Evolutionary conservation across 2,329 filamentous ascomycete species (phyloP).

Genomic region (Phoma sp.): DNA sequence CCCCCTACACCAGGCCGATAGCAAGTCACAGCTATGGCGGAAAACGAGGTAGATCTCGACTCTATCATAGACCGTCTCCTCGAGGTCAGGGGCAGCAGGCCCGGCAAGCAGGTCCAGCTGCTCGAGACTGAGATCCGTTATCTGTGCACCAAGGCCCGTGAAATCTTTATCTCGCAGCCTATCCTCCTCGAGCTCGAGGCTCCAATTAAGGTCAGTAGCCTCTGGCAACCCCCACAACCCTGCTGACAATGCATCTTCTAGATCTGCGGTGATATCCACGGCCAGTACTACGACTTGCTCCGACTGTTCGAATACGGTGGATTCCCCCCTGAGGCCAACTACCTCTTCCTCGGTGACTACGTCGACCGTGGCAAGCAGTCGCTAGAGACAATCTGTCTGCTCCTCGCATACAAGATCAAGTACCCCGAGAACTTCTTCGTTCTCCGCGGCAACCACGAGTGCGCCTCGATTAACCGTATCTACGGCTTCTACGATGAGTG

Average conservation of each 20-base stretch:
- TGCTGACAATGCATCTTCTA: constrained; percentile 49
- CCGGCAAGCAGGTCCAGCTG: constrained; percentile 97
- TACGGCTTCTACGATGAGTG: constrained; percentile 99
- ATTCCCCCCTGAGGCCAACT: constrained; percentile 98
- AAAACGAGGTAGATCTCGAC: constrained; percentile 95
- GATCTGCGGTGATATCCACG: constrained; percentile 99
- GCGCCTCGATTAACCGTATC: constrained; percentile 97
- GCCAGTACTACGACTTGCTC: constrained; percentile 97
- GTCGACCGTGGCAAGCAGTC: constrained; percentile 99
- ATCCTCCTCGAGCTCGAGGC: constrained; percentile 97
- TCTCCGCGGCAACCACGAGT: constrained; percentile 97
- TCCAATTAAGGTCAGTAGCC: constrained; percentile 86
- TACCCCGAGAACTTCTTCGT: constrained; percentile 99
- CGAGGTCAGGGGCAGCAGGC: constrained; percentile 96
- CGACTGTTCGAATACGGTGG: constrained; percentile 98
- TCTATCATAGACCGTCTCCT: constrained; percentile 98
- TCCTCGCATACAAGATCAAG: constrained; percentile 99
- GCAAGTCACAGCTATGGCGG: constrained; percentile 67
- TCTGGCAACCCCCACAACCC: neutral
- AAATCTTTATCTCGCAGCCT: constrained; percentile 99
- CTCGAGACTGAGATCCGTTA: constrained; percentile 95
- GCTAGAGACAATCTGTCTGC: constrained; percentile 95
- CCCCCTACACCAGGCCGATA: constrained; percentile 33
- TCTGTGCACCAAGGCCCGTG: constrained; percentile 96
- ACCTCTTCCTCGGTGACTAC: constrained; percentile 98